Base-by-base conservation (phyloP, 2,329 filamentous ascomycete species). In the Niveomyces coronatus region DNA sequence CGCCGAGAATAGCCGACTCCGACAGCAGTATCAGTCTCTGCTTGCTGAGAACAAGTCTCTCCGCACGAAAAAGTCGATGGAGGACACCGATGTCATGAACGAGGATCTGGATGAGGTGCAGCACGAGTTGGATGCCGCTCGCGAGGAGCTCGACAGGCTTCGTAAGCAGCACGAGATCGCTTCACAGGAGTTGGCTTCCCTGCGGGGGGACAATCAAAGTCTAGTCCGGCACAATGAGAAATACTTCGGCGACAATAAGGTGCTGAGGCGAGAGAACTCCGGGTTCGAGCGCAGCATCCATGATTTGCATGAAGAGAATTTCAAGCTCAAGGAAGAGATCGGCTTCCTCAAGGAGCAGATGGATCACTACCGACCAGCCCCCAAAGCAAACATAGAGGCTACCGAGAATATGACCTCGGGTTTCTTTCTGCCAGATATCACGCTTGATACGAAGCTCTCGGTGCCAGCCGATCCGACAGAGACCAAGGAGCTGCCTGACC, bases 161-260 rank as follows among this genome's bases (percentile, higher is more conserved):
- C 41, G 36, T 20, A 33, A 35, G 23, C 19, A 35, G 10, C 29
- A 28, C 9, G 37, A 39, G 15, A 18, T 6, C 16, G 18, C 11
- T 14, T 9, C 10, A 3, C 23, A 37, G 14, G 41, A 43, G 18
- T 22, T 39, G 13, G 33, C 15, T 29, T 28, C 32, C 6, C 24
- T 39, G n/a, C 59, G 60, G 26, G 57, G 71, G 44, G 70, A 74
- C 46, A 70, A 73, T 42, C 55, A 64, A 23, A 68, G 65, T 45
- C 62, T 74, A 16, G 69, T 70, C 37, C 67, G 65, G 26, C 67
- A 71, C 49, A 74, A 74, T 42, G 68, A 74, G 35, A 67, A 65
- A 43, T 72, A 71, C 47, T 73, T 68, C 46, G 64, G 58, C 40
- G 68, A 73, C 48, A 72, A 70, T 56, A 70, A 70, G 53, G 55